phyloP scores from a whole-genome alignment of 2,329 filamentous ascomycete species.

The Ilyonectria robusta region DNA sequence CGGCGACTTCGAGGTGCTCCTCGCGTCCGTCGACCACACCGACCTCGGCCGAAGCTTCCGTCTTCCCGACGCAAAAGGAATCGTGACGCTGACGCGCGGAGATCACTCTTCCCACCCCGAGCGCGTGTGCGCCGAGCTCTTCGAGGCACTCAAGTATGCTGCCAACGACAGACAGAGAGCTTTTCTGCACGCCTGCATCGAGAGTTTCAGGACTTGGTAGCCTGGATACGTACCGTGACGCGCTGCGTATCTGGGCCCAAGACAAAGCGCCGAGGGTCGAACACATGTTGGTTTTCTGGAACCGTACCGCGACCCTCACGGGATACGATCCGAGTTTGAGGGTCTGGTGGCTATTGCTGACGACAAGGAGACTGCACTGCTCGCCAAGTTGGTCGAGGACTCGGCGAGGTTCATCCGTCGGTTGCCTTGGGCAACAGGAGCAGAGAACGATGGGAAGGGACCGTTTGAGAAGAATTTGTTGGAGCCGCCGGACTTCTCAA shows the following conservation, averaged over 20 bases:
- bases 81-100: constrained; percentile 60
- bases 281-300: constrained; percentile 74
- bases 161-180: constrained; percentile 66
- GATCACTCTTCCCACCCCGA: constrained; percentile 67
- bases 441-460: constrained; percentile 56
- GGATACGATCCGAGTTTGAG: constrained; percentile 72
- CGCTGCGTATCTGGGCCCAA: constrained; percentile 70
- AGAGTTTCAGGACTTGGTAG: constrained; percentile 70
- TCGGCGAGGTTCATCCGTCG: constrained; percentile 77
- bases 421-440: constrained; percentile 75
- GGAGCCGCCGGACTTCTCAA: constrained; percentile 80
- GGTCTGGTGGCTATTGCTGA: constrained; percentile 75
- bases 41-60: constrained; percentile 8
- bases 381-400: constrained; percentile 74
- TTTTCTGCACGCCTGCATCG: constrained; percentile 67
- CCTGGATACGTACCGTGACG: constrained; percentile 68
- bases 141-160: constrained; percentile 62
- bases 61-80: constrained; percentile 10
- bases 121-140: constrained; percentile 62
- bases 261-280: constrained; percentile 71
- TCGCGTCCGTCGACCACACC: constrained; percentile 48
- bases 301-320: constrained; percentile 73
- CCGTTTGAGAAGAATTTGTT: constrained; percentile 82
- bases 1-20: constrained; percentile 62
- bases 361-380: constrained; percentile 71